A percentile compares a stretch with the other conserved stretches of the same genome.
phyloP scores from a whole-genome alignment of 2,329 filamentous ascomycete genomes.

The Botryotinia globosa region DNA sequence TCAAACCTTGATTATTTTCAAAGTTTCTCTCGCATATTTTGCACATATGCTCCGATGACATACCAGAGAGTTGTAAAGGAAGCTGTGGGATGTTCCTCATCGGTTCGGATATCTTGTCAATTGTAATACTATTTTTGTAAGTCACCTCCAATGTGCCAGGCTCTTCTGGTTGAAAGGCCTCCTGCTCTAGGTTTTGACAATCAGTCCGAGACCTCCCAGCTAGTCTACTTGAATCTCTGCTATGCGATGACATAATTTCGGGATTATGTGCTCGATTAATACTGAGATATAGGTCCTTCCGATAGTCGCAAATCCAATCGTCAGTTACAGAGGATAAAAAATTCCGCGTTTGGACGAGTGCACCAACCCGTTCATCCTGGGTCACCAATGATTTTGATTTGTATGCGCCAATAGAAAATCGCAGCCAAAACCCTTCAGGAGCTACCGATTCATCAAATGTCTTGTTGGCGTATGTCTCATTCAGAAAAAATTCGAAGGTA shows the following conservation, averaged over 20 bases:
- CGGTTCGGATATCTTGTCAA: background rate
- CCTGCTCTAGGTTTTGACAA: background rate
- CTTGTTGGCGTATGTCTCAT: background rate
- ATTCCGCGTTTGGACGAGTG: constrained; percentile 7
- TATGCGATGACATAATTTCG: background rate
- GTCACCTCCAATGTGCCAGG: background rate
- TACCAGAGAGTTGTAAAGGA: background rate
- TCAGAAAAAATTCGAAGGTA: no score
- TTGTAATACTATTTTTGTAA: background rate
- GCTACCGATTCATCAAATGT: no score
- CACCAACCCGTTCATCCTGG: background rate
- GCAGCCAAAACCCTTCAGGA: background rate
- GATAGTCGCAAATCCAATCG: background rate
- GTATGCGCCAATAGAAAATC: background rate
- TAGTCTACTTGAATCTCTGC: background rate
- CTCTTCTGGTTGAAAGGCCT: background rate
- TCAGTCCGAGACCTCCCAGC: no score
- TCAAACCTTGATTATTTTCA: background rate
- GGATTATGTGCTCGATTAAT: background rate
- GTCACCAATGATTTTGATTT: background rate
- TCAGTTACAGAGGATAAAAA: background rate
- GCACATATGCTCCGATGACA: background rate
- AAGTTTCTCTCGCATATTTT: background rate
- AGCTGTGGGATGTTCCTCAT: background rate
- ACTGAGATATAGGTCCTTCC: background rate